A percentile compares a stretch with the other conserved stretches of the same genome.
Evolutionary conservation across 352 stramenopile species (phyloP).

Genomic region (Phytophthora fragariaefolia): DNA sequence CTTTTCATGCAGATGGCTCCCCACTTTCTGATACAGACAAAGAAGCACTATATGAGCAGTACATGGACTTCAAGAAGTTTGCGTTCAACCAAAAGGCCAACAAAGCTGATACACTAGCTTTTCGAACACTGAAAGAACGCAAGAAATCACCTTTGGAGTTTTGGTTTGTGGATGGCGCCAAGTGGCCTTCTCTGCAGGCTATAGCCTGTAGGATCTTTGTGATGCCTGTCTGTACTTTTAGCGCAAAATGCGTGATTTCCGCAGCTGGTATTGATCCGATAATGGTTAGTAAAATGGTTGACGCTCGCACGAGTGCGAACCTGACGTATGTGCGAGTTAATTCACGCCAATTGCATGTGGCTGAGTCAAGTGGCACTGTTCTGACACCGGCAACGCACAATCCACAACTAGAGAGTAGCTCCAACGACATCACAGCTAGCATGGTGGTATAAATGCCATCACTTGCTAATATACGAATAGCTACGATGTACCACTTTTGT

Average conservation of each 20-base stretch:
- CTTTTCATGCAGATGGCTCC: constrained; percentile 25
- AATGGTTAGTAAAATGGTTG: constrained; percentile 20
- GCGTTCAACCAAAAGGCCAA: constrained; percentile 38
- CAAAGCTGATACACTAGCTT: constrained; percentile 44
- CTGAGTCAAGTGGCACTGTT: constrained; percentile 16
- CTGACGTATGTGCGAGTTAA: constrained; percentile 44
- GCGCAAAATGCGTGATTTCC: constrained; percentile 8
- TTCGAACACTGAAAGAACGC: constrained; percentile 52
- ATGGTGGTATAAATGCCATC: constrained; percentile 30
- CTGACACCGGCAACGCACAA: constrained; percentile 14
- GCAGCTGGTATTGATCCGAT: constrained; percentile 11
- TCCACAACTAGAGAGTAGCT: constrained; percentile 3
- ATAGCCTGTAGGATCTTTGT: constrained; percentile 51
- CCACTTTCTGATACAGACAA: constrained; percentile 33
- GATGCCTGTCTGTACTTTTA: constrained; percentile 38
- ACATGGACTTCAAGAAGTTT: constrained; percentile 53
- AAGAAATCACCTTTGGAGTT: constrained; percentile 60
- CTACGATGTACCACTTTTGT: no score
- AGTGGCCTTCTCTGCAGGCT: constrained; percentile 54
- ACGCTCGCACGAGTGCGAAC: constrained; percentile 34
- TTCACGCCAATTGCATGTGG: constrained; percentile 27
- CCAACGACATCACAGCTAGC: constrained; percentile 37
- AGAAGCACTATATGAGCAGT: constrained; percentile 52
- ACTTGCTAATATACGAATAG: background rate
- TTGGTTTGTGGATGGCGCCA: constrained; percentile 57